These are phyloP conservation scores for Pelargonium australe DNA, from an alignment of 441 rosid species.

Conservation along the genomic window DNA sequence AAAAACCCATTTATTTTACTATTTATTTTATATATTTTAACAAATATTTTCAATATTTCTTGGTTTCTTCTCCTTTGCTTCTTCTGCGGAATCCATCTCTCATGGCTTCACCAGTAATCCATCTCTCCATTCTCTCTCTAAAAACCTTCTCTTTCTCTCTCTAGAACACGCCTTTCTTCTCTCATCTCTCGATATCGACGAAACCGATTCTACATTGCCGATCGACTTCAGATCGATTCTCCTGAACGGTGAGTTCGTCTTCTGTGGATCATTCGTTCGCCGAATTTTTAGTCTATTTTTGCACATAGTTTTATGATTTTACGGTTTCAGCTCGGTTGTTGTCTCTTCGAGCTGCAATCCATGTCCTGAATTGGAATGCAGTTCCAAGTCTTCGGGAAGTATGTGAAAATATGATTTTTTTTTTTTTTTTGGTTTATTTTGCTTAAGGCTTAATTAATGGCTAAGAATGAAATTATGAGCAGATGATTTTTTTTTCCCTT, in stretches of 20 bases:
- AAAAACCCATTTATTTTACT: constrained; percentile 7
- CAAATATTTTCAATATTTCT: constrained; percentile 20
- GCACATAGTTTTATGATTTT: neutral
- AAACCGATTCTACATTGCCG: constrained; percentile 30
- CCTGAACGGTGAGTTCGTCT: constrained; percentile 38
- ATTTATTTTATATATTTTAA: constrained; percentile 14
- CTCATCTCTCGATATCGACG: constrained; percentile 21
- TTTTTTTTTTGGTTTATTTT: neutral
- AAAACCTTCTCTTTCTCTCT: constrained; percentile 14
- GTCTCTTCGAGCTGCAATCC: constrained; percentile 11
- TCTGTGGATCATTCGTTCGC: neutral
- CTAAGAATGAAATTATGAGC: neutral
- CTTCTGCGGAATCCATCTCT: constrained; percentile 41
- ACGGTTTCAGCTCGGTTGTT: neutral
- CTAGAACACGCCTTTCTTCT: neutral
- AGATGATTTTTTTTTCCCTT: neutral
- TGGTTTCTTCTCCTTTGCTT: constrained; percentile 48
- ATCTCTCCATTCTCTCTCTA: constrained; percentile 31
- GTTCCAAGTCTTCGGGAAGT: constrained; percentile 19
- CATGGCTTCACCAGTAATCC: constrained; percentile 39
- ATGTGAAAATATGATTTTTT: neutral
- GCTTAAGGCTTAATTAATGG: too few species aligned
- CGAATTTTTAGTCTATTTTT: neutral
- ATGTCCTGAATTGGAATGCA: constrained; percentile 27
- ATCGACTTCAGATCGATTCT: constrained; percentile 15